Base-by-base conservation (phyloP, 805 yeast genomes). In the Myxozyma geophila region DNA sequence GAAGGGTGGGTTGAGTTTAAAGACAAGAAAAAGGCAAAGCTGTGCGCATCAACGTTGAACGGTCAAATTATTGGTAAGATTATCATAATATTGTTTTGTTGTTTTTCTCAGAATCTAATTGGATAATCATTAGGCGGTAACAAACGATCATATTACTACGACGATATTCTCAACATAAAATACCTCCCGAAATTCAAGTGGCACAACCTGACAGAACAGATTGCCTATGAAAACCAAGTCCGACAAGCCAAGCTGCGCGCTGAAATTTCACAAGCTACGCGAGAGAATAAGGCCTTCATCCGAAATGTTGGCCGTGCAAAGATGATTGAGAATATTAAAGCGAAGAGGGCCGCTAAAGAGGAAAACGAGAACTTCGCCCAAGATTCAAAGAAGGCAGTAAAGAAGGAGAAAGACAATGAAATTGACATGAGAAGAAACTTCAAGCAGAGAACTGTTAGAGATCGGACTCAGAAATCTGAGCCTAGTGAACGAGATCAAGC, bases 1-100 rank as follows among this genome's bases (percentile, higher is more conserved):
- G 99, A 93, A 79, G 99, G 99, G 13, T 95, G 99, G 99, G 95
- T 89, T 7, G 99, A 95, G 77, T 95, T 90, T 75, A 78, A 82
- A 33, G 84, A 85, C 72, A 95, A 95, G 74, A 84, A 83, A 70
- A 90, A 91, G 71, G 99, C 98, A 0, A 93, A 93, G 74, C 75
- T 91, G 41, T 92, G 96, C 64, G 96, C 95, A 1, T 80, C 80
- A 9, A 88, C 98, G 0, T 77, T 95, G 72, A 95, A 95, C 73
- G 97, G 96, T 10, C 90, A 91, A 73, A 89, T 82, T 9, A 78
- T 95, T 40, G 99, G 69, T 58, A 48, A 6, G 58, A 10, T 17
- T 7, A 1, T 39, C 33, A 19, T 36, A 23, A 9, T 10, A 10
- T 1, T 7, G 7, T 21, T 21, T 19, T 7, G 17, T 10, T 7